Evolutionary conservation across 441 rosid species (phyloP), one percentile per base, ranked within the genome.

Genomic region (Aleurites moluccanus): DNA sequence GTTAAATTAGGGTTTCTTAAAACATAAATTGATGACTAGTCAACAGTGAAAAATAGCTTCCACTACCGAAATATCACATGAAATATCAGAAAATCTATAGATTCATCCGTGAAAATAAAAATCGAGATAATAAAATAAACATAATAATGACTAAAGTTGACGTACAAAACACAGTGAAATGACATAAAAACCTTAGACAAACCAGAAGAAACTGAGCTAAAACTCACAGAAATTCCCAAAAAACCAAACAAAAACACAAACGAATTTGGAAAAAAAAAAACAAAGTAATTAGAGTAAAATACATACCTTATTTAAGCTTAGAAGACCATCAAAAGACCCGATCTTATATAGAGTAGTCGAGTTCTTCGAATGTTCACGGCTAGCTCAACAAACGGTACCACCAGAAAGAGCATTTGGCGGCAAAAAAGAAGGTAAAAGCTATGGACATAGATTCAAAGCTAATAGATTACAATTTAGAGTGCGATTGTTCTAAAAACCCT

Each of bases 401-500:
- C 30, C 44, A 67, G 88, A 84, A 52, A 83, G 83, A 85, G 80
- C 78, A 70, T 62, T 53, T 69, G 35, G n/a, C 49, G 77, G 79
- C 33, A 66, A 77, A 75, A 75, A 79, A 68, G 85, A 77, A 62
- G 64, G 70, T 25, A 40, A 4, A 21, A 40, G 67, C 53, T 14
- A 30, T 3, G 21, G 65, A 44, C 35, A 10, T 57, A 70, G 94
- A 91, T 92, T 86, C 82, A 75, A 50, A 56, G 70, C 45, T 57
- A 27, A 71, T 63, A 15, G 82, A 38, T 84, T 53, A 78, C 69
- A 86, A 89, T 90, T 55, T 87, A 73, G 88, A 88, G 89, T 82
- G 94, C 89, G 96, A 85, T 44, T 74, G 56, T 81, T 80, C 20
- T 65, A 67, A 73, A 90, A 92, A 87, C 98, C 99, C 97, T 93